A percentile compares a stretch with the other conserved stretches of the same genome.
These are phyloP conservation scores for Salix brachista DNA, from an alignment of 345 rosid species.

Conservation along the genomic window DNA sequence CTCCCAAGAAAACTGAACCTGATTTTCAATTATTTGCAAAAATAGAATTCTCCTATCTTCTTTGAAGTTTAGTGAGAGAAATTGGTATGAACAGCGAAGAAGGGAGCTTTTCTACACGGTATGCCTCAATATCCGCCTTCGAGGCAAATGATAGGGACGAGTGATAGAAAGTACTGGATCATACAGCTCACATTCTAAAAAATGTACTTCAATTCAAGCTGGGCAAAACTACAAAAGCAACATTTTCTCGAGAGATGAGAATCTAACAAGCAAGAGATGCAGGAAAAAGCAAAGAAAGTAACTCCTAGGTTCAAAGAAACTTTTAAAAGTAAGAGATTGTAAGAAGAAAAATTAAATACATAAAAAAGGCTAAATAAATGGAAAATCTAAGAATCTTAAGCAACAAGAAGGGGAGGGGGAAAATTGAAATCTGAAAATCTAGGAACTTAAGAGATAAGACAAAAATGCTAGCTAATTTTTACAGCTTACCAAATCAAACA, in stretches of 20 bases:
- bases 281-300: not conserved
- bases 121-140: slow-evolving; percentile 6
- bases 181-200: not conserved
- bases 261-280: not conserved
- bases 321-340: not conserved
- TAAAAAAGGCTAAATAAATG: not conserved
- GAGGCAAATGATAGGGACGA: not conserved
- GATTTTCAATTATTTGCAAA: slow-evolving; percentile 10
- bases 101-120: not conserved
- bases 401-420: slow-evolving; percentile 5
- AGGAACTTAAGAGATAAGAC: slow-evolving; percentile 28
- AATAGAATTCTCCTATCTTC: not conserved
- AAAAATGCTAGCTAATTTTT: slow-evolving; percentile 36
- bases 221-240: slow-evolving; percentile 9
- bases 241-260: slow-evolving; percentile 4
- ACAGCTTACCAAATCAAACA: slow-evolving; percentile 51
- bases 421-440: slow-evolving; percentile 25
- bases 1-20: slow-evolving; percentile 29
- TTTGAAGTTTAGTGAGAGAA: not conserved
- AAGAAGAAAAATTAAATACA: not conserved
- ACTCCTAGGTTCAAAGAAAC: slow-evolving; percentile 7
- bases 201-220: slow-evolving; percentile 10
- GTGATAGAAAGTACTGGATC: not conserved
- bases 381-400: slow-evolving; percentile 14
- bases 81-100: not conserved